A percentile compares a stretch with the other conserved stretches of the same genome.
Conservation (phyloP, 345 rosid genomes). For the Ceriops decandra region DNA sequence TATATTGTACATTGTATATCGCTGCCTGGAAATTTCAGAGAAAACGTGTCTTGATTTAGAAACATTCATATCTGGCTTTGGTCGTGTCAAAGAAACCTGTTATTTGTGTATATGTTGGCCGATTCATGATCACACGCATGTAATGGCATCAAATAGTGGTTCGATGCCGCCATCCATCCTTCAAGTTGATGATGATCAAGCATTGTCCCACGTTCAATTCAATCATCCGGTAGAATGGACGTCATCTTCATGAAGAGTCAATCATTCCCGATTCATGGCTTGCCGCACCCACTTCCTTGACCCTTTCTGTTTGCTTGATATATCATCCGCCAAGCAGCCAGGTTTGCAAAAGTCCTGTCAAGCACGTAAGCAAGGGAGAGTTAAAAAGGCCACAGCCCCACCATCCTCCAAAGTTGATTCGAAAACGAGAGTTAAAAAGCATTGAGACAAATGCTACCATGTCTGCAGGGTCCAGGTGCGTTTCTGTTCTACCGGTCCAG, state of each 20-base stretch:
- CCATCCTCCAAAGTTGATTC: slow-evolving; percentile 8
- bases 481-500: slow-evolving; percentile 1
- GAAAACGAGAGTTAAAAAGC: slow-evolving; percentile 6
- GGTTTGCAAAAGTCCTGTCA: slow-evolving; percentile 9
- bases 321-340: too few species aligned
- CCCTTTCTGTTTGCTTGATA: slow-evolving; percentile 25
- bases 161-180: slow-evolving; percentile 12
- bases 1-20: too few species aligned
- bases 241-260: slow-evolving; percentile 6
- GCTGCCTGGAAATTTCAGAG: too few species aligned
- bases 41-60: too few species aligned
- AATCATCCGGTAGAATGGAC: slow-evolving; percentile 10
- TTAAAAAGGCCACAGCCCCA: slow-evolving; percentile 7
- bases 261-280: neutral
- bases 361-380: slow-evolving; percentile 2
- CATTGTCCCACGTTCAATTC: slow-evolving; percentile 3
- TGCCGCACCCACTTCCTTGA: slow-evolving; percentile 19
- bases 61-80: too few species aligned
- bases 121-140: slow-evolving; percentile 19
- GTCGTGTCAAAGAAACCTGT: too few species aligned
- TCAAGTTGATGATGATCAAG: neutral
- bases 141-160: slow-evolving; percentile 14
- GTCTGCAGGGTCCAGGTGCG: slow-evolving; percentile 19
- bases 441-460: slow-evolving; percentile 14
- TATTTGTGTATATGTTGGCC: neutral